Conservation (phyloP, 192 early-diverging fungal genomes). For the Linderina pennispora region DNA sequence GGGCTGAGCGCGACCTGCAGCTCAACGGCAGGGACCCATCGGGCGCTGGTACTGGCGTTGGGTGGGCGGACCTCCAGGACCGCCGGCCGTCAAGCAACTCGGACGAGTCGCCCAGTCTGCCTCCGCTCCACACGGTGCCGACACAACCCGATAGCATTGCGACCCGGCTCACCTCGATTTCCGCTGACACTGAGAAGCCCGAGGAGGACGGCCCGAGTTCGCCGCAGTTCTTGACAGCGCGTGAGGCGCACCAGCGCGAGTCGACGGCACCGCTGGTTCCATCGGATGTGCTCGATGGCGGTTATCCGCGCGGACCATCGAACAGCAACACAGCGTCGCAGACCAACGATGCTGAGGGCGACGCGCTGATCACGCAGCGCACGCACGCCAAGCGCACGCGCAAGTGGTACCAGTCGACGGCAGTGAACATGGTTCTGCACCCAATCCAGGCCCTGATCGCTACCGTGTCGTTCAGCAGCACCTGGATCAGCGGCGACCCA, state of each 20-base stretch:
- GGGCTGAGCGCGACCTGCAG: background rate
- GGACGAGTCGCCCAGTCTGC: background rate
- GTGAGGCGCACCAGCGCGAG: no score
- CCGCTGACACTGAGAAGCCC: no score
- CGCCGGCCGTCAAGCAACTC: background rate
- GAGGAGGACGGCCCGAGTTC: background rate
- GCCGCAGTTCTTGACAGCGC: no score
- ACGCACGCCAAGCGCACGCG: constrained; percentile 2
- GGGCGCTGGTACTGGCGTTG: background rate
- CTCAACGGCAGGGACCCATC: background rate
- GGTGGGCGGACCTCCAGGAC: background rate
- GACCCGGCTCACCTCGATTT: background rate
- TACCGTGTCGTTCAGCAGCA: constrained; percentile 13
- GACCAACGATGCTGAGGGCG: background rate
- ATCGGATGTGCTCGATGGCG: background rate
- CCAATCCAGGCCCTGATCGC: constrained; percentile 11
- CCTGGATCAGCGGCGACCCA: constrained; percentile 28
- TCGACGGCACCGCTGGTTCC: background rate
- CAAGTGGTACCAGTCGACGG: background rate
- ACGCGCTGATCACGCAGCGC: constrained; percentile 10
- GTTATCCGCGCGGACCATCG: background rate
- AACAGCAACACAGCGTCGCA: background rate
- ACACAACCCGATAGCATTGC: background rate
- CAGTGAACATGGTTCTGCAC: constrained; percentile 7
- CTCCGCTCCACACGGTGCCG: background rate